Conservation (phyloP, 257 asterid genomes). For the Anisodus acutangulus region DNA sequence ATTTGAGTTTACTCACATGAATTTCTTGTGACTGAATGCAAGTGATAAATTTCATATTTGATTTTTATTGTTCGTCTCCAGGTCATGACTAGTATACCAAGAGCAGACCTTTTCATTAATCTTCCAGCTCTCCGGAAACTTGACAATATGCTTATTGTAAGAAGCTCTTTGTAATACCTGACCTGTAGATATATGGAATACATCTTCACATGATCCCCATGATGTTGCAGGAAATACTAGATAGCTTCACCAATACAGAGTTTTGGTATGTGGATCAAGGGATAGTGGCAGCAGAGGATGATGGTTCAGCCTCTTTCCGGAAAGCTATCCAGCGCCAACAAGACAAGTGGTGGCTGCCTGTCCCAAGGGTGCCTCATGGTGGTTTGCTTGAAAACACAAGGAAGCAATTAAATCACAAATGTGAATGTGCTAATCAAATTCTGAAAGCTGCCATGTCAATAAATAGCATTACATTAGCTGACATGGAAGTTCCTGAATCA, state of each 20-base stretch:
- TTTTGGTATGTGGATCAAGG: constrained; percentile 95
- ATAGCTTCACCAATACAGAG: constrained; percentile 66
- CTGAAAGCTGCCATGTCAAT: constrained; percentile 90
- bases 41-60: neutral
- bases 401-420: constrained; percentile 62
- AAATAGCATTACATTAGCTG: constrained; percentile 70
- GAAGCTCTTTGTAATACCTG: constrained; percentile 28
- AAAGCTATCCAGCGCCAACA: constrained; percentile 72
- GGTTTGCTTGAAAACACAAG: constrained; percentile 75
- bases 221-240: constrained; percentile 71
- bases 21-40: neutral
- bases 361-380: constrained; percentile 80
- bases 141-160: constrained; percentile 88
- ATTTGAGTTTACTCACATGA: neutral
- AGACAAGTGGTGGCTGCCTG: constrained; percentile 99
- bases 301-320: constrained; percentile 66
- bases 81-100: constrained; percentile 84
- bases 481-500: constrained; percentile 94
- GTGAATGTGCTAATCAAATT: constrained; percentile 86
- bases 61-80: constrained; percentile 35
- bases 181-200: neutral
- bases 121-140: constrained; percentile 97
- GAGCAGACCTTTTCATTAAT: constrained; percentile 72
- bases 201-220: neutral
- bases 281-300: constrained; percentile 59